A percentile compares a stretch with the other conserved stretches of the same genome.
These are phyloP conservation scores for Cordyceps farinosa DNA, from an alignment of 2,329 filamentous ascomycete genomes.

Conservation along the genomic window DNA sequence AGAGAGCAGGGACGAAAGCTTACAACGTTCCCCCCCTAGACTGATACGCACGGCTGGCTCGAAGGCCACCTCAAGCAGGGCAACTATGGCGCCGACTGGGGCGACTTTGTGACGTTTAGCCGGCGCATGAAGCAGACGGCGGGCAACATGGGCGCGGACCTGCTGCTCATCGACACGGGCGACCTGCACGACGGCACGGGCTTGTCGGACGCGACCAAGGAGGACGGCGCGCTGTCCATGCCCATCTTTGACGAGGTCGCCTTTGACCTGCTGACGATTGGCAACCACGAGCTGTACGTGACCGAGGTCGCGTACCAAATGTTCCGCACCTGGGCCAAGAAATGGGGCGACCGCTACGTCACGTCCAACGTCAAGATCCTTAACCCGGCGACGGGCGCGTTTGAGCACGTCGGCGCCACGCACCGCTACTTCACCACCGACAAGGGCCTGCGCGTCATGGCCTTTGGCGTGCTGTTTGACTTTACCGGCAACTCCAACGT, in stretches of 20 bases:
- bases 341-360: constrained; percentile 47
- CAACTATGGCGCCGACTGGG: constrained; percentile 65
- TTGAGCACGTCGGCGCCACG: constrained; percentile 41
- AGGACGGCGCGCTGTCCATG: constrained; percentile 53
- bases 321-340: constrained; percentile 54
- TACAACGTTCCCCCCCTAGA: constrained; percentile 28
- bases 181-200: constrained; percentile 66
- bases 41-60: constrained; percentile 60
- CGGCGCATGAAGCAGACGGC: constrained; percentile 58
- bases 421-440: constrained; percentile 43
- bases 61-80: constrained; percentile 58
- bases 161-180: constrained; percentile 59
- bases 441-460: constrained; percentile 42
- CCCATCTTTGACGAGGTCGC: constrained; percentile 40
- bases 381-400: constrained; percentile 36
- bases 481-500: constrained; percentile 58
- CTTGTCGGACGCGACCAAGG: constrained; percentile 55
- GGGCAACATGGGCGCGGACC: constrained; percentile 52
- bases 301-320: constrained; percentile 60
- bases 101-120: constrained; percentile 60
- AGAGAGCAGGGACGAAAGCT: neutral
- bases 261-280: constrained; percentile 43
- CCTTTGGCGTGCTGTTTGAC: constrained; percentile 43
- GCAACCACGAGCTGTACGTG: constrained; percentile 65
- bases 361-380: constrained; percentile 45